phyloP scores from a whole-genome alignment of 202 grass and related monocot species.

The Carex sylvatica region DNA sequence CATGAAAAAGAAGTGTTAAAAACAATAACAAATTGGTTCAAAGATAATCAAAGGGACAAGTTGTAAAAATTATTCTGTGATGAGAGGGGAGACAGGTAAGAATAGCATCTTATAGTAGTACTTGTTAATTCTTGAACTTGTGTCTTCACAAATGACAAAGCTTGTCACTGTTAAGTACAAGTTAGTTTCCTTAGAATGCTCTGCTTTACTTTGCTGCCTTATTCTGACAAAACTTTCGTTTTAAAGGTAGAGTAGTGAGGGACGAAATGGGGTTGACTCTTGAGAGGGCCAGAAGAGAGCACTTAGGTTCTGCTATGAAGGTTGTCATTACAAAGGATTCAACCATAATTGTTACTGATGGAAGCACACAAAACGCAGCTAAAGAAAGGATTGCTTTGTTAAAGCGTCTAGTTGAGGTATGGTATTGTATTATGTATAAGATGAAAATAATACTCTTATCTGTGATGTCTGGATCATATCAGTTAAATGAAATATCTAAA shows the following conservation, averaged over 20 bases:
- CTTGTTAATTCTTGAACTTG: neutral
- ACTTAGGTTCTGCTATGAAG: constrained; percentile 74
- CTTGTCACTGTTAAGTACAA: neutral
- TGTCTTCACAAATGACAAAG: neutral
- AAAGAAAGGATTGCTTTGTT: constrained; percentile 68
- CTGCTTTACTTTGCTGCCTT: neutral
- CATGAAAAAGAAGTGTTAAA: neutral
- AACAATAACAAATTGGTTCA: neutral
- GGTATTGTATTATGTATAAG: neutral
- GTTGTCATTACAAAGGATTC: constrained; percentile 77
- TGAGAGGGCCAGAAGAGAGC: constrained; percentile 73
- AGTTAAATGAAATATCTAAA: constrained; percentile 9
- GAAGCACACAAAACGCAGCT: constrained; percentile 50
- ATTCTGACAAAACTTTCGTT: constrained; percentile 2
- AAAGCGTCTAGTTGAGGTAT: constrained; percentile 71
- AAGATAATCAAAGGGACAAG: neutral
- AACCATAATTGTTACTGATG: constrained; percentile 77
- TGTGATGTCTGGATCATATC: constrained; percentile 10
- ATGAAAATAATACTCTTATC: neutral
- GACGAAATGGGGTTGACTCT: constrained; percentile 81
- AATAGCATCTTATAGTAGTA: neutral
- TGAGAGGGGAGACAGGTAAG: neutral
- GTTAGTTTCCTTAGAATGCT: too few relatives aligned
- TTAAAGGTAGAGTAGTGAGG: constrained; percentile 66
- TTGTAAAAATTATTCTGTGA: neutral